Base-by-base conservation (phyloP, 2,329 filamentous ascomycete genomes). In the Chaetomiaceae sp. region DNA sequence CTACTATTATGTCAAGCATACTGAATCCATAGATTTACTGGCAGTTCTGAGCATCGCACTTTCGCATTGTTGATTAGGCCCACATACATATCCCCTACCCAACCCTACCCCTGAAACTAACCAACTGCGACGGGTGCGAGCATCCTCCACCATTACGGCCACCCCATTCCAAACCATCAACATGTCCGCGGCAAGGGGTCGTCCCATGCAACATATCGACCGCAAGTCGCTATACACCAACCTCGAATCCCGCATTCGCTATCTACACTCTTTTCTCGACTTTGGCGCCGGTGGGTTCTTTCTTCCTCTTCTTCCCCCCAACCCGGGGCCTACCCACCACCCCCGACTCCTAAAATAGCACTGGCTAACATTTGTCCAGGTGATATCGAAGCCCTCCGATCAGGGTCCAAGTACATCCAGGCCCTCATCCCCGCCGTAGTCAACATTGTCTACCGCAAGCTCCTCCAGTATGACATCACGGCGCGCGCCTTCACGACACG, bases 401-500 rank as follows among this genome's bases (percentile, higher is more conserved):
- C 76, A 2, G 87, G 86, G 57, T 75, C 81, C 54, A 89, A 89
- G 67, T 90, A 90, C 71, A 85, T 90, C 72, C 87, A 86, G 64
- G 82, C 85, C n/a, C 79, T 92, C 29, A 90, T 92, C 58, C 89
- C 89, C 1, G 85, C 87, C 41, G 80, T 94, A 20, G 87, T 92
- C 64, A 90, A 91, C 69, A 87, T 90, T 55, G 86, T 92, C 30
- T 94, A 92, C 74, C 84, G 84, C 65, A 92, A 92, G 66, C 78
- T 94, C 0, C 75, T 92, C 10, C 81, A 84, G 64, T 89, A 88
- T 69, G 89, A 92, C 66, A 89, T 92, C 67, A 94, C 89, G 4
- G 87, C 89, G 1, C 80, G 86, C 48, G 86, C 87, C 13, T 90
- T 92, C 66, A 78, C 82, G 54, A 82, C 80, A 1, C 71, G 77